Evolutionary conservation across 1,284 basidiomycete species (phyloP), one percentile per base, ranked within the genome.

Genomic region (Mycena sp.): DNA sequence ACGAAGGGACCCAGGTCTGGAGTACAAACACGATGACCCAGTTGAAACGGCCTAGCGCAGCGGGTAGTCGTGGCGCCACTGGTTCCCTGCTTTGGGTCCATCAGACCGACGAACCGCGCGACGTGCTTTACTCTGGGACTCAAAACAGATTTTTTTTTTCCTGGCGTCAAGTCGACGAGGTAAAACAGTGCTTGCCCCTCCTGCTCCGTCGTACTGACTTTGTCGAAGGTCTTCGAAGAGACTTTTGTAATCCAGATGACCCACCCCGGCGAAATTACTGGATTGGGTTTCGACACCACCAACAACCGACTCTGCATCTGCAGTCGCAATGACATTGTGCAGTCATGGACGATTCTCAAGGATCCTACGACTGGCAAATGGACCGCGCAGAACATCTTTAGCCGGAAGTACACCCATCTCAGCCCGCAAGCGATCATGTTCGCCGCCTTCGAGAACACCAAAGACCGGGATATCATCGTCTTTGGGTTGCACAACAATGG

Each of bases 401-500:
- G 46, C 29, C 45, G 23, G 29, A 40, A 58, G 28, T 38, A 28
- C 28, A 4, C 38, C 46, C 38, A 41, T 21, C 37, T 58, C 17
- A 23, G 19, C 12, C 56, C 56, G 35, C 28, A 23, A 23, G 56
- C 56, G 12, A 49, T 58, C 45, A 26, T 30, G 25, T 58, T 58
- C 29, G 56, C 26, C 35, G 56, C 32, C n/a, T 58, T 58, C 38
- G 56, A 50, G 12, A 49, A 41, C 12, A 43, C 25, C 26, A 26
- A 21, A 50, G 56, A 58, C 45, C 32, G 38, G 38, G 46, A 58
- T 35, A 49, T 58, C 29, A 11, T 49, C 12, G 56, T 50, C 26
- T 50, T 50, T 41, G 56, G 56, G 14, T 37, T 38, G 35, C 32
- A 58, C 46, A 49, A 50, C 37, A 58, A 21, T 23, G 56, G 56